Evolutionary conservation across 2,329 filamentous ascomycete species (phyloP).

Genomic region (Neoascochyta sp.): DNA sequence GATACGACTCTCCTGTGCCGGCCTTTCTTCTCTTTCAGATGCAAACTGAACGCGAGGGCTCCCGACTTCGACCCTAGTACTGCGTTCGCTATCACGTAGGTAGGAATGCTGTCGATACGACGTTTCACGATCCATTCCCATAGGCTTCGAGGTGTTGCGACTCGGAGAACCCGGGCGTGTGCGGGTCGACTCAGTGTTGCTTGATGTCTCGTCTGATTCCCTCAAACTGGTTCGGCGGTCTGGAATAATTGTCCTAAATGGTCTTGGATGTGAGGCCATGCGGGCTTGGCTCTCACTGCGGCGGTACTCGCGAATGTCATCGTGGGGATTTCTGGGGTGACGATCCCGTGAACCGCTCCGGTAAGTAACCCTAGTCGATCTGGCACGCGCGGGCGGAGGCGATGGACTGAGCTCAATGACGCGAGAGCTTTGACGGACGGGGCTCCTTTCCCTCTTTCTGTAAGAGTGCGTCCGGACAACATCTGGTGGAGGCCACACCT

Average conservation of each 20-base stretch:
- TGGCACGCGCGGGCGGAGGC: conserved; percentile 16
- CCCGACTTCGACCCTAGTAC: conserved; percentile 29
- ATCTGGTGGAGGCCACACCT: conserved; percentile 24
- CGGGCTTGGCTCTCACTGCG: conserved; percentile 17
- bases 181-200: conserved; percentile 11
- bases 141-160: conserved; percentile 24
- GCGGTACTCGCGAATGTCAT: conserved; percentile 3
- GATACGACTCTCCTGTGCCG: conserved; percentile 1
- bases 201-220: conserved; percentile 17
- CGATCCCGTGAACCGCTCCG: conserved; percentile 16
- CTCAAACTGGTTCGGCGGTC: conserved; percentile 13
- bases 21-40: conserved; percentile 7
- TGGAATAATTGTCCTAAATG: conserved; percentile 20
- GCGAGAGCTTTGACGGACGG: conserved; percentile 11
- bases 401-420: conserved; percentile 25
- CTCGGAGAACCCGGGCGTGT: conserved; percentile 11
- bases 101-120: conserved; percentile 11
- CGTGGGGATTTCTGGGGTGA: conserved; percentile 5
- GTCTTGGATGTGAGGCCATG: conserved; percentile 22
- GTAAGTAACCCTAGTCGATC: conserved; percentile 12
- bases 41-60: conserved; percentile 30
- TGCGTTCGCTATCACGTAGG: conserved; percentile 23
- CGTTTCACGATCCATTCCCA: conserved; percentile 16
- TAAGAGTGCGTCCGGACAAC: conserved; percentile 21
- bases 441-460: conserved; percentile 12